phyloP scores from a whole-genome alignment of 2,329 filamentous ascomycete genomes.

The Beauveria sp. region DNA sequence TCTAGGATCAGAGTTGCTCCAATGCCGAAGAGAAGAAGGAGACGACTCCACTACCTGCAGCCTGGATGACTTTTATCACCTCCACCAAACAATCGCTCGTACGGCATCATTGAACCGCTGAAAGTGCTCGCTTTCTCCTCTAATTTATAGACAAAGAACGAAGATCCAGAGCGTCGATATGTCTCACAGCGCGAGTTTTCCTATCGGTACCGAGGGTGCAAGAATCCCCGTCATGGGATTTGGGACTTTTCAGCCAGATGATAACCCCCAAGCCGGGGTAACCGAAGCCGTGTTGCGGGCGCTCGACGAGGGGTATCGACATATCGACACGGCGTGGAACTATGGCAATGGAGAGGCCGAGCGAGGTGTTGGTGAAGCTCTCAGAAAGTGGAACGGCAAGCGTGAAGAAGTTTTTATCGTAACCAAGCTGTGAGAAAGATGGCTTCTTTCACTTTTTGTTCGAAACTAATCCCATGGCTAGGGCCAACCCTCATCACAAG shows the following conservation, averaged over 20 bases:
- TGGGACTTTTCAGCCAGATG: background rate
- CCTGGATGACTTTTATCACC: background rate
- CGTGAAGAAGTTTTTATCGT: slow-evolving; percentile 4
- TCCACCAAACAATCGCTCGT: background rate
- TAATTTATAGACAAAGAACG: background rate
- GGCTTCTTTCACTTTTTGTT: background rate
- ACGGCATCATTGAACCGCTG: background rate
- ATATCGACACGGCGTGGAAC: slow-evolving; percentile 9
- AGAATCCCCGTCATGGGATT: background rate
- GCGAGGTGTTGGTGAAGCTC: slow-evolving; percentile 3
- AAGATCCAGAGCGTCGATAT: background rate
- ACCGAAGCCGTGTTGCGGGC: background rate
- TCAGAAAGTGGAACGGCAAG: background rate
- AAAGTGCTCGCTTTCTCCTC: background rate
- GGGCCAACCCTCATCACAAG: slow-evolving; percentile 3
- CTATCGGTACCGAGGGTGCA: background rate
- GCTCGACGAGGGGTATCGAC: background rate
- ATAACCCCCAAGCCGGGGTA: background rate
- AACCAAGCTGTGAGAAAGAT: background rate
- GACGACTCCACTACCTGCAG: background rate
- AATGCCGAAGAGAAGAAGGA: background rate
- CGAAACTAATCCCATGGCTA: background rate
- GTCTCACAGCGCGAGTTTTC: background rate
- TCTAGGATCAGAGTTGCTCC: background rate
- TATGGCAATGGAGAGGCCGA: slow-evolving; percentile 6